phyloP scores from a whole-genome alignment of 192 early-diverging fungal species.

The Coemansia sp. region DNA sequence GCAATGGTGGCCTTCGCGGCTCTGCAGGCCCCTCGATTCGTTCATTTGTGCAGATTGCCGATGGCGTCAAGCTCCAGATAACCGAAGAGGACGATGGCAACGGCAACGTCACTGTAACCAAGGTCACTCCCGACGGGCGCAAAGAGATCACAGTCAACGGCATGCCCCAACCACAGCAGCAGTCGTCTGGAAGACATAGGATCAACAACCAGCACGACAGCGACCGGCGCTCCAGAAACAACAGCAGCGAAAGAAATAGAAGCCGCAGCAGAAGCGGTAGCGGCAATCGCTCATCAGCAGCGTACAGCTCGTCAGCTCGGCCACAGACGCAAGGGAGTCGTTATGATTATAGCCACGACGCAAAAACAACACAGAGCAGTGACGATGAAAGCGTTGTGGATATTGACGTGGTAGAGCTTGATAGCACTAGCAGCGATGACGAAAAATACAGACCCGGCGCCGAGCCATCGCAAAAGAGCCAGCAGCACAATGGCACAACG shows the following conservation, averaged over 20 bases:
- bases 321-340: not conserved
- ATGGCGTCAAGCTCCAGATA: conserved; percentile 47
- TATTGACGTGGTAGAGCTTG: conserved; percentile 41
- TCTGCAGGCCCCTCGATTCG: conserved; percentile 36
- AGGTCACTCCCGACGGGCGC: conserved; percentile 39
- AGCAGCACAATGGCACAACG: not conserved
- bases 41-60: conserved; percentile 46
- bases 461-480: conserved; percentile 7
- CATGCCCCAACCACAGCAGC: conserved; percentile 31
- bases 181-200: not conserved
- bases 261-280: conserved; percentile 1
- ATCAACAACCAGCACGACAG: conserved; percentile 13
- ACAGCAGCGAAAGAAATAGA: conserved; percentile 15
- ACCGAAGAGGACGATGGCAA: conserved; percentile 51
- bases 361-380: not conserved
- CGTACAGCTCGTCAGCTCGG: conserved; percentile 10
- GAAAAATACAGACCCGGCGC: not conserved
- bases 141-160: conserved; percentile 52
- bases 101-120: conserved; percentile 49
- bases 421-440: conserved; percentile 2
- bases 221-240: conserved; percentile 7
- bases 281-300: conserved; percentile 6
- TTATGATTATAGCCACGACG: conserved; percentile 3
- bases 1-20: conserved; percentile 33
- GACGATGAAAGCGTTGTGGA: conserved; percentile 34